Conservation (phyloP, 73 alveolate genomes). For the Tetrahymena borealis region DNA sequence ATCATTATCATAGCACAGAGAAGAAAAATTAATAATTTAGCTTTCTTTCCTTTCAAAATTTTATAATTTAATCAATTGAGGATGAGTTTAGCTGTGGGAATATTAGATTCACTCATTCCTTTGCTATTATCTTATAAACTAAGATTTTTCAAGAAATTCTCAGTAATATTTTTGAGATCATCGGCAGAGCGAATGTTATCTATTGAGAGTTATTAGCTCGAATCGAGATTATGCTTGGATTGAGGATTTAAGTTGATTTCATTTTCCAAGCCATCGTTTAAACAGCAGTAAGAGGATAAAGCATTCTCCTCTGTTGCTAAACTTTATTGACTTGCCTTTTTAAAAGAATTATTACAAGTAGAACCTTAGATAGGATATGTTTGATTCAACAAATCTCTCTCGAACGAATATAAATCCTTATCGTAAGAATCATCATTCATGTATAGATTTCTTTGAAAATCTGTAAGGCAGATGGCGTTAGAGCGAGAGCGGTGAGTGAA, state of each 20-base stretch:
- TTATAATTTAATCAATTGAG: neutral
- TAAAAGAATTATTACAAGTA: neutral
- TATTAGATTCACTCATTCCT: neutral
- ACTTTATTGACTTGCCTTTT: neutral
- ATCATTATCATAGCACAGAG: no score
- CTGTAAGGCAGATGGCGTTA: neutral
- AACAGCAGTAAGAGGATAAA: neutral
- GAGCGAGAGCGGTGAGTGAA: neutral
- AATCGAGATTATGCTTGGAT: neutral
- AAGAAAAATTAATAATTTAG: no score
- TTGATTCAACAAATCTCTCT: neutral
- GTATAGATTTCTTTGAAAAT: neutral
- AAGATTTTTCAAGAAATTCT: neutral
- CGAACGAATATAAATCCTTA: neutral
- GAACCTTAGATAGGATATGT: neutral
- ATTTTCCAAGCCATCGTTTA: neutral
- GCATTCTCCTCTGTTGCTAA: neutral
- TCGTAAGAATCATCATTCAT: neutral
- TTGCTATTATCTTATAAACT: neutral
- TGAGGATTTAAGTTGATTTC: neutral
- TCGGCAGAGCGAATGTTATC: neutral
- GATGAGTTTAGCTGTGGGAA: neutral
- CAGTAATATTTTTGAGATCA: neutral
- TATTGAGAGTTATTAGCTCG: neutral
- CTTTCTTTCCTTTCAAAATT: neutral